Base-by-base conservation (phyloP, 2,329 filamentous ascomycete genomes). In the Cryphonectria japonica region DNA sequence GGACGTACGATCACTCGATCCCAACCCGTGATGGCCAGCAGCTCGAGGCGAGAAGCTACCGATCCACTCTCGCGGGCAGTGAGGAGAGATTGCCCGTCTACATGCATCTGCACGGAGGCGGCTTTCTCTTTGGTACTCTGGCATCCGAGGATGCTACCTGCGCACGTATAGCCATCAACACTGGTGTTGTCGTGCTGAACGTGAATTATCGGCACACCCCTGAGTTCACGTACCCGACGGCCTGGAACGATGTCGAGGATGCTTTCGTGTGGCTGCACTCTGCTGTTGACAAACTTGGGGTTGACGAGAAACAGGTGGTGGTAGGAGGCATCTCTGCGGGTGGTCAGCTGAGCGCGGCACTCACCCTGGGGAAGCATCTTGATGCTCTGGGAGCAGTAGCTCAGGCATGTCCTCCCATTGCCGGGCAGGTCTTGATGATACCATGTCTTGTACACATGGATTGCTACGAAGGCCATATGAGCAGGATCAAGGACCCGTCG, bases 191-290 rank as follows among this genome's bases (percentile, higher is more conserved):
- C 0, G 86, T 89, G 0, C 74, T 89, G 1, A 87, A 88, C 59
- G 79, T 89, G 16, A 87, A 88, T 73, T 90, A 90, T 75, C 84
- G 88, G 0, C 87, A 90, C 74, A 87, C 87, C 0, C 88, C 88
- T 0, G 84, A 89, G 67, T 78, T 83, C 72, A 74, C 71, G 0
- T 89, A 85, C 70, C 88, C 88, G 0, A 85, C 82, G 0, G 82
- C 84, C 0, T 88, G 84, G 83, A 72, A 85, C 60, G 88, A 91
- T 63, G 77, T 81, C 0, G 83, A 87, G 70, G 88, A 89, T 62
- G 83, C 84, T 0, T 85, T 88, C 43, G 78, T 82, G 26, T 91
- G 87, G 88, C 76, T 87, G 0, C 83, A 88, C 66, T 77, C 78
- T 19, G 78, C 86, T 70, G 81, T 83, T 0, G 73, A 76, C 0